A percentile compares a stretch with the other conserved stretches of the same genome.
These are phyloP conservation scores for Jimgerdemannia lactiflua DNA, from an alignment of 192 early-diverging fungal genomes.

Conservation along the genomic window DNA sequence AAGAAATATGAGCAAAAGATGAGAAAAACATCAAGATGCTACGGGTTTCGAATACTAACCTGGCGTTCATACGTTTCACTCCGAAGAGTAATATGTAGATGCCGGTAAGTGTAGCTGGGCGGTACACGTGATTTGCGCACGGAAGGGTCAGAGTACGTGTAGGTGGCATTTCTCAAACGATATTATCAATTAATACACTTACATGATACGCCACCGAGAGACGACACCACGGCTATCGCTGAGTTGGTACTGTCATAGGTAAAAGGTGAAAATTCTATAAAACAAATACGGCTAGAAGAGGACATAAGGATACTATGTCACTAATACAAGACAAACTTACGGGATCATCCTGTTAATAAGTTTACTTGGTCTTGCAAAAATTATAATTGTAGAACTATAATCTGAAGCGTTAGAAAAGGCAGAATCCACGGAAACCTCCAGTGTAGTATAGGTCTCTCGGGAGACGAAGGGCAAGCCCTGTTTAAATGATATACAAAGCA, in stretches of 20 bases:
- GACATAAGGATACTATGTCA: background rate
- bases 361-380: background rate
- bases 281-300: background rate
- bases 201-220: background rate
- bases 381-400: background rate
- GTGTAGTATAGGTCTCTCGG: background rate
- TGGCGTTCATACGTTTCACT: background rate
- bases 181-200: background rate
- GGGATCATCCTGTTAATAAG: background rate
- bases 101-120: background rate
- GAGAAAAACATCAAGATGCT: background rate
- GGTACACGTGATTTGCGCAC: background rate
- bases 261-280: background rate
- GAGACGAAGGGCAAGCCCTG: background rate
- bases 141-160: background rate
- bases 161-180: background rate
- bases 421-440: background rate
- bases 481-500: background rate
- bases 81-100: background rate
- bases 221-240: background rate
- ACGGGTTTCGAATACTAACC: background rate
- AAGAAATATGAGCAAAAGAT: background rate
- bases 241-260: background rate
- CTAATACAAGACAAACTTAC: background rate
- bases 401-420: too few relatives aligned